Evolutionary conservation across 768 basidiomycete genomes (phyloP).

Genomic region (Suillus weaverae): DNA sequence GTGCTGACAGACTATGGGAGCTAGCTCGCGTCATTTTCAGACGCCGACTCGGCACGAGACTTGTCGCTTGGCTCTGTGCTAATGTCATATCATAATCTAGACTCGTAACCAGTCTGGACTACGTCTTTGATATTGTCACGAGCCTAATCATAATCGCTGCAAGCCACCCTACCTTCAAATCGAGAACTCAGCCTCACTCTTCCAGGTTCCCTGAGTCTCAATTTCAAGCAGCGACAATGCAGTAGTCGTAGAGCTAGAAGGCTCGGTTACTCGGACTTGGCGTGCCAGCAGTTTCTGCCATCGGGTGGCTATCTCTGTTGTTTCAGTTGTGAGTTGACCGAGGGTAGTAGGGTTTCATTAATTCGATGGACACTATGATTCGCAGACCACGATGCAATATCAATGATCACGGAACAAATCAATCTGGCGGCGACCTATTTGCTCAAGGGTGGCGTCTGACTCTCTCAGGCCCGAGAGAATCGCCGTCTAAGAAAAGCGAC

Average conservation of each 20-base stretch:
- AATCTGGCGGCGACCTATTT: neutral
- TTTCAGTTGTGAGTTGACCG: neutral
- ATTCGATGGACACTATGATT: neutral
- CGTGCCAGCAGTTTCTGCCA: neutral
- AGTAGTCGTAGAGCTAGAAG: neutral
- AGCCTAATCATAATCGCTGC: no score
- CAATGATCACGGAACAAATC: neutral
- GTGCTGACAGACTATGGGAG: no score
- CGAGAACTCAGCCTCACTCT: neutral
- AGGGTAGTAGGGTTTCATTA: neutral
- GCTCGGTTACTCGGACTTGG: neutral
- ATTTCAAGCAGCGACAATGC: neutral
- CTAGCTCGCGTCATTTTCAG: no score
- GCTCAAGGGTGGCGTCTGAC: neutral
- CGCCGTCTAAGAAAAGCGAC: neutral
- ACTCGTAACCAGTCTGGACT: no score
- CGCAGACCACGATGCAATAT: neutral
- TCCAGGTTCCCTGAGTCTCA: neutral
- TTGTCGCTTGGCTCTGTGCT: no score
- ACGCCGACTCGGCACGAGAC: no score
- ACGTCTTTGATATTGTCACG: no score
- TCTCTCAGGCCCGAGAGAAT: neutral
- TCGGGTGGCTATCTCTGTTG: neutral
- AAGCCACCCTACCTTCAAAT: no score
- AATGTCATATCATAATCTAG: no score